phyloP scores from a whole-genome alignment of 2,329 filamentous ascomycete species.

The Hirsutella thompsonii region DNA sequence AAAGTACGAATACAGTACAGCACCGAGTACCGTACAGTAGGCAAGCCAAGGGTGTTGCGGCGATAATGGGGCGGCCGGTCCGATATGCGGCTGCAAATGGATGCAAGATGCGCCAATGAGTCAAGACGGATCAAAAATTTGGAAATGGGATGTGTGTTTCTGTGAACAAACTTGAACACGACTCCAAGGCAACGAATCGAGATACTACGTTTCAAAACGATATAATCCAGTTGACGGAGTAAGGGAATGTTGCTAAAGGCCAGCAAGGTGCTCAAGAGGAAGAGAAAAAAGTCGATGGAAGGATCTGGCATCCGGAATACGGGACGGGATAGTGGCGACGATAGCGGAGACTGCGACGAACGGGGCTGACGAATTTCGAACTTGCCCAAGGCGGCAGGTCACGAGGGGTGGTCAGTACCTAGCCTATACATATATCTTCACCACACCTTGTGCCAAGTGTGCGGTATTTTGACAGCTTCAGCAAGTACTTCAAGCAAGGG shows the following conservation, averaged over 20 bases:
- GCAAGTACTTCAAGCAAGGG: too few species aligned
- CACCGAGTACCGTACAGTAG: too few species aligned
- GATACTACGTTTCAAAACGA: background rate
- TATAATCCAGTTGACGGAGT: too few species aligned
- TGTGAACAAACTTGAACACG: too few species aligned
- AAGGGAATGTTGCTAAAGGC: background rate
- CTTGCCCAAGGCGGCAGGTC: background rate
- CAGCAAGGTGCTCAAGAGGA: background rate
- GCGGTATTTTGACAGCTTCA: too few species aligned
- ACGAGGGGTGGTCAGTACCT: background rate
- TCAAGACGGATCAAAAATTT: background rate
- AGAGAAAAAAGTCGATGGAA: background rate
- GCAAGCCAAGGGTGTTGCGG: background rate
- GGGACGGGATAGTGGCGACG: background rate
- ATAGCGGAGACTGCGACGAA: background rate
- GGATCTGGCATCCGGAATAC: too few species aligned
- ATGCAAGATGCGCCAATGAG: background rate
- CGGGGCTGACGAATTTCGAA: background rate
- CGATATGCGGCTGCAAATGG: background rate
- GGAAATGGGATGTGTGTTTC: too few species aligned
- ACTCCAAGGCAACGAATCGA: too few species aligned
- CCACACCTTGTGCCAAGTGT: too few species aligned
- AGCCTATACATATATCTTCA: too few species aligned
- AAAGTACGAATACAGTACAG: too few species aligned
- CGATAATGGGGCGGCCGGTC: background rate